Percentiles rank a stretch among this genome's conserved stretches.
Conservation (phyloP, 1,139 yeast species). For the Yamadazyma atmosphaerica region DNA sequence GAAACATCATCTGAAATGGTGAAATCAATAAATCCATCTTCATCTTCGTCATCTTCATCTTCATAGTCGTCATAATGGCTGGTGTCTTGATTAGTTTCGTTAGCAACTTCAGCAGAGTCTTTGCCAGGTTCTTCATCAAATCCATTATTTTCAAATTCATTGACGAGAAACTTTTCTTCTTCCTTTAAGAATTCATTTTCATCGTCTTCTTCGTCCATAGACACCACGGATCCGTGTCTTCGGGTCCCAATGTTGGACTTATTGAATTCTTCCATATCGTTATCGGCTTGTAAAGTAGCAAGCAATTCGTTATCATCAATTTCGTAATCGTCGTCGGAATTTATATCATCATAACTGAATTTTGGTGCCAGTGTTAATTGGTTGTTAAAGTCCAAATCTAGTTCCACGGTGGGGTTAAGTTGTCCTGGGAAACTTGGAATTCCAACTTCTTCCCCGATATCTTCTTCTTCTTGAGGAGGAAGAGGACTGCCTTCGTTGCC, state of each 20-base stretch:
- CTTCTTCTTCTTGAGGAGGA: constrained; percentile 8
- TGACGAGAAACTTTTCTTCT: constrained; percentile 48
- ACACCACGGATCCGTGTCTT: constrained; percentile 47
- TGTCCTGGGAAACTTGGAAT: not conserved
- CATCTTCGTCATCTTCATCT: constrained; percentile 31
- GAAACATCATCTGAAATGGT: constrained; percentile 20
- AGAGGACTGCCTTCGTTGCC: constrained; percentile 45
- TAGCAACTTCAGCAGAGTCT: constrained; percentile 23
- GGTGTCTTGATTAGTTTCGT: constrained; percentile 32
- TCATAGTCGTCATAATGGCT: constrained; percentile 28
- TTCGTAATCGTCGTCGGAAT: constrained; percentile 69
- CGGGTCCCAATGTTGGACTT: constrained; percentile 9
- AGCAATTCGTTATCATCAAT: constrained; percentile 71
- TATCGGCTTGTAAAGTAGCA: constrained; percentile 67
- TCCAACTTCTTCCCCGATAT: constrained; percentile 18
- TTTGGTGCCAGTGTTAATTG: constrained; percentile 49
- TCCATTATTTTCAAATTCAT: constrained; percentile 50
- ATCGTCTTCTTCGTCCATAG: constrained; percentile 60
- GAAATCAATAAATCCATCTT: constrained; percentile 34
- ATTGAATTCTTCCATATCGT: constrained; percentile 51
- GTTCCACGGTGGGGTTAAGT: constrained; percentile 14
- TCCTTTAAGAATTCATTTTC: constrained; percentile 48
- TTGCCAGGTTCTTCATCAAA: constrained; percentile 39
- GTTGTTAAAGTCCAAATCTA: constrained; percentile 40
- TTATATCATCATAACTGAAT: constrained; percentile 51